Percentiles rank a stretch among this genome's conserved stretches.
These are phyloP conservation scores for Trichoderma gamsii DNA, from an alignment of 495 filamentous ascomycete species.

Conservation along the genomic window DNA sequence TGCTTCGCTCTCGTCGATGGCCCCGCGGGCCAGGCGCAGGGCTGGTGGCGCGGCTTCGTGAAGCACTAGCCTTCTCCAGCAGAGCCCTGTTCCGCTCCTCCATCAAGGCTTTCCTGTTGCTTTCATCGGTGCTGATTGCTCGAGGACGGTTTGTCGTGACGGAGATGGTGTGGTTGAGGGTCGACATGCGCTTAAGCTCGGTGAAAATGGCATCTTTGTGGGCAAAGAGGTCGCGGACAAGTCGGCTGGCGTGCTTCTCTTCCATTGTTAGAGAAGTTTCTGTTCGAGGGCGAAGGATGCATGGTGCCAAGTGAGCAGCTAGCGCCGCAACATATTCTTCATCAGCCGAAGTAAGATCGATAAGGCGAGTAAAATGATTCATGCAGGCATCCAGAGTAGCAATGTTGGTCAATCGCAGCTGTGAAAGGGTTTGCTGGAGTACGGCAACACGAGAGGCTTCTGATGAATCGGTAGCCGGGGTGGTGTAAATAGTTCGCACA, in stretches of 20 bases:
- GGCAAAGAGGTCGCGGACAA: constrained; percentile 87
- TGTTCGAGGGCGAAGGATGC: constrained; percentile 76
- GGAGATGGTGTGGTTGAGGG: constrained; percentile 50
- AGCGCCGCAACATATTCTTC: constrained; percentile 76
- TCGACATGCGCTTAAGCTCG: constrained; percentile 88
- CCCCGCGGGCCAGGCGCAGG: constrained; percentile 58
- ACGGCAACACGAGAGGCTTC: constrained; percentile 76
- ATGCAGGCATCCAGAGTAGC: constrained; percentile 96
- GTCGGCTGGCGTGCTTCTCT: constrained; percentile 85
- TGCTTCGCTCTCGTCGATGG: constrained; percentile 72
- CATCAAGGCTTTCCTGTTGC: constrained; percentile 86
- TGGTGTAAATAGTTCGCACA: constrained; percentile 92
- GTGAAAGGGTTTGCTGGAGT: constrained; percentile 90
- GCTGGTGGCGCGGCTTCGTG: constrained; percentile 64
- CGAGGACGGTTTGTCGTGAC: constrained; percentile 58
- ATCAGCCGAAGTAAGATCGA: constrained; percentile 93
- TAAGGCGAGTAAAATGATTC: constrained; percentile 94
- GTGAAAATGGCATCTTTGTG: constrained; percentile 94
- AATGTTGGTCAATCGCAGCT: constrained; percentile 94
- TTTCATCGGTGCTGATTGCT: constrained; percentile 92
- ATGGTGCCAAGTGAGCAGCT: constrained; percentile 73
- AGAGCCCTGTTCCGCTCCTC: constrained; percentile 86
- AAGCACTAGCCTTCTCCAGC: constrained; percentile 50
- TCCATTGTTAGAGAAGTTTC: constrained; percentile 91
- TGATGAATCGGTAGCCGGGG: constrained; percentile 63